phyloP scores from a whole-genome alignment of 2,329 filamentous ascomycete genomes.

The Bipolaris bicolor region DNA sequence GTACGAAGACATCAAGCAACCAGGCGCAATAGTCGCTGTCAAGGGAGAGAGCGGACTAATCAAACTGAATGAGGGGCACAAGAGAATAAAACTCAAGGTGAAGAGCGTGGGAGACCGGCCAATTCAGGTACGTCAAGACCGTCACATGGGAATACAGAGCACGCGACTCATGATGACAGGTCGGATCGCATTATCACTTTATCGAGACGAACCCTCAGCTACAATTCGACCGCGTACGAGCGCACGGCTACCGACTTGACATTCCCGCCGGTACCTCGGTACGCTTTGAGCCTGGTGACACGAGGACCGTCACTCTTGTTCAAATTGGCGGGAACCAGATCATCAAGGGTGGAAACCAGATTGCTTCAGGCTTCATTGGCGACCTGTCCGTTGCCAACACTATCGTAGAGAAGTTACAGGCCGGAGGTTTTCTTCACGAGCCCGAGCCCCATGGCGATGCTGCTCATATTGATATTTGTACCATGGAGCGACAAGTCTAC shows the following conservation, averaged over 20 bases:
- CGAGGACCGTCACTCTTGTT: constrained; percentile 86
- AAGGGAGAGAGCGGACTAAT: constrained; percentile 70
- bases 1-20: constrained; percentile 71
- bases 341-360: constrained; percentile 81
- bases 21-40: constrained; percentile 78
- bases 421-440: constrained; percentile 78
- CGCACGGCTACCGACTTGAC: constrained; percentile 86
- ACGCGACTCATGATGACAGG: constrained; percentile 49
- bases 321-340: constrained; percentile 82
- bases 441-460: constrained; percentile 67
- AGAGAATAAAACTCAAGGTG: constrained; percentile 75
- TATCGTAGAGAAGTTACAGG: constrained; percentile 70
- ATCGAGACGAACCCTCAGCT: constrained; percentile 92
- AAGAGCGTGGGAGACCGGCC: constrained; percentile 88
- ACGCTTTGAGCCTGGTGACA: constrained; percentile 91
- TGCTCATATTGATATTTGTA: constrained; percentile 64
- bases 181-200: constrained; percentile 95
- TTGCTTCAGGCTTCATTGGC: constrained; percentile 77
- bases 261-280: constrained; percentile 91
- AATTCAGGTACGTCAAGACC: constrained; percentile 69
- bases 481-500: constrained; percentile 81
- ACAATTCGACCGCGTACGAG: constrained; percentile 80
- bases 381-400: constrained; percentile 64
- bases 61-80: constrained; percentile 73
- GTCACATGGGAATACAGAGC: background rate